These are phyloP conservation scores for Chalciporus chontae DNA, from an alignment of 768 basidiomycete species.

Conservation along the genomic window DNA sequence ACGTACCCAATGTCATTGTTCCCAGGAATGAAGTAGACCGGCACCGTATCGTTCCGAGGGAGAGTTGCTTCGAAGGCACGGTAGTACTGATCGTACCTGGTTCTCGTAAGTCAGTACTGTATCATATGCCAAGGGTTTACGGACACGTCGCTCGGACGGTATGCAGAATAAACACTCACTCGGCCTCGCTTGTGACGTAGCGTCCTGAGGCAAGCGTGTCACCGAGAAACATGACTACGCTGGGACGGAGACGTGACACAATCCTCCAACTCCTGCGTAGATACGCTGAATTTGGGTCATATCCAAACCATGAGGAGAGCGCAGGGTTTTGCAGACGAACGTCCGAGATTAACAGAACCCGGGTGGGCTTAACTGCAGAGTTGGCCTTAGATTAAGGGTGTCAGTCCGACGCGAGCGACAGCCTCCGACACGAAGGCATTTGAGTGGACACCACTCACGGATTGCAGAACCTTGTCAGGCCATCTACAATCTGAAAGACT, in stretches of 20 bases:
- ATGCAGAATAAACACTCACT: conserved; percentile 46
- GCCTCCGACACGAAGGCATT: neutral
- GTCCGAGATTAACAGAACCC: conserved; percentile 68
- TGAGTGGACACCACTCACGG: conserved; percentile 20
- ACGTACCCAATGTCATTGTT: conserved; percentile 76
- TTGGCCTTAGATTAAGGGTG: conserved; percentile 9
- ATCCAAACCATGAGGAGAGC: conserved; percentile 42
- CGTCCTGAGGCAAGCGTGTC: conserved; percentile 72
- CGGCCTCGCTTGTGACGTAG: conserved; percentile 43
- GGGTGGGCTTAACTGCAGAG: conserved; percentile 36
- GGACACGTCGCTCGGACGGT: conserved; percentile 7
- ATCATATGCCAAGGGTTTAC: neutral
- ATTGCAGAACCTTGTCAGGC: conserved; percentile 41
- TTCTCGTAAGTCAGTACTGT: conserved; percentile 5
- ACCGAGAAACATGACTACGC: conserved; percentile 71
- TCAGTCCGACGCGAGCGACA: conserved; percentile 7
- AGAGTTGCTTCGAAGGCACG: conserved; percentile 64
- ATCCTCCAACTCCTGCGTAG: conserved; percentile 71
- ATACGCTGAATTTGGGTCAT: conserved; percentile 50
- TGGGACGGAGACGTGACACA: conserved; percentile 50
- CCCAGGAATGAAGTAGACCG: conserved; percentile 66
- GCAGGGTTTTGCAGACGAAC: conserved; percentile 50
- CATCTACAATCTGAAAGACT: conserved; percentile 56
- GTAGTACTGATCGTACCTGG: conserved; percentile 60
- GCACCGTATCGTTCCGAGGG: conserved; percentile 34